phyloP scores from a whole-genome alignment of 1,139 yeast genomes.

The Meyerozyma sp. region DNA sequence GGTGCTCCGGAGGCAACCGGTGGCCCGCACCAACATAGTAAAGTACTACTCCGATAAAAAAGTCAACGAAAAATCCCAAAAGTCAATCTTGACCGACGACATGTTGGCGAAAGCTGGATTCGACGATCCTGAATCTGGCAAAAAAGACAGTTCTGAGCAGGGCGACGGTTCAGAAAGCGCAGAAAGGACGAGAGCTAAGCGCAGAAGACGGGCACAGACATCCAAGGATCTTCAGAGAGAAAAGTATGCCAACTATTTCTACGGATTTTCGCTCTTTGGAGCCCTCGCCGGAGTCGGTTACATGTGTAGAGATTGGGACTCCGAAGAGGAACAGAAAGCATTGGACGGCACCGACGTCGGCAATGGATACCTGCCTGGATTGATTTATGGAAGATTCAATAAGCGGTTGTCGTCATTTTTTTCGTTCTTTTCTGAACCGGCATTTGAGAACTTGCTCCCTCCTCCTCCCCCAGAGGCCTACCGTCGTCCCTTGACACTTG shows the following conservation, averaged over 20 bases:
- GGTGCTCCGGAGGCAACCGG: constrained; percentile 1
- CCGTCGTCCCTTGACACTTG: constrained; percentile 88
- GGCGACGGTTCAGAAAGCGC: constrained; percentile 8
- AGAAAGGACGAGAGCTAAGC: constrained; percentile 19
- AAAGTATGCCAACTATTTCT: constrained; percentile 64
- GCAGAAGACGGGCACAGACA: constrained; percentile 56
- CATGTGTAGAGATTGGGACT: constrained; percentile 84
- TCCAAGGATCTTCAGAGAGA: constrained; percentile 56
- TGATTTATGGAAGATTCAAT: constrained; percentile 61
- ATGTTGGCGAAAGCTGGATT: constrained; percentile 80
- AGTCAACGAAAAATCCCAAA: constrained; percentile 24
- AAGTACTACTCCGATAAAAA: constrained; percentile 19
- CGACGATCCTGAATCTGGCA: constrained; percentile 13
- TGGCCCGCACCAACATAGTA: neutral
- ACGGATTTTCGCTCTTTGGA: constrained; percentile 55
- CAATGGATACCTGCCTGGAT: constrained; percentile 66
- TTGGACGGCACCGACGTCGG: constrained; percentile 46
- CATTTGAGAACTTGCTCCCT: constrained; percentile 82
- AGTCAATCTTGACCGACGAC: constrained; percentile 74
- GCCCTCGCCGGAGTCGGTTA: constrained; percentile 66
- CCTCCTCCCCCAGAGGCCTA: constrained; percentile 86
- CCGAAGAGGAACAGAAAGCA: constrained; percentile 58
- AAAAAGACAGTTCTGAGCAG: constrained; percentile 4
- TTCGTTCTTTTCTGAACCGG: constrained; percentile 89
- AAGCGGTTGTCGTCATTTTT: constrained; percentile 73